Conservation (phyloP, 495 filamentous ascomycete species). For the Aspergillus bridgeri region DNA sequence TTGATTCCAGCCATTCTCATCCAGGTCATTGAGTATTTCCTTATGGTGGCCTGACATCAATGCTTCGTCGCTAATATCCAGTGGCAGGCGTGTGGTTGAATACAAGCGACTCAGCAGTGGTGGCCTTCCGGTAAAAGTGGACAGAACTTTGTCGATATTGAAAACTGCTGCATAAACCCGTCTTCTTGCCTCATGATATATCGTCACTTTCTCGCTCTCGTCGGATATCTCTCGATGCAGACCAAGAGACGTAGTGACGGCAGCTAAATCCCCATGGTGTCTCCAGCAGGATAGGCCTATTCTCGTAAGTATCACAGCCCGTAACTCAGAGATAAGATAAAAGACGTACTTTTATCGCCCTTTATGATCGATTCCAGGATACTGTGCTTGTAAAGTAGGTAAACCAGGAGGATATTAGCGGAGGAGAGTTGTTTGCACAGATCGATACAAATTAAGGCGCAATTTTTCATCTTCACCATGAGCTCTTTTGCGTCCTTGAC, state of each 20-base stretch:
- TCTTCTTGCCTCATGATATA: constrained; percentile 6
- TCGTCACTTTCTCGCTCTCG: neutral
- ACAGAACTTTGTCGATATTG: constrained; percentile 5
- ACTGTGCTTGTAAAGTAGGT: constrained; percentile 10
- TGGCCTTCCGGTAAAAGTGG: constrained; percentile 5
- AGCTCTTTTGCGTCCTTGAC: neutral
- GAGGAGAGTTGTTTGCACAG: neutral
- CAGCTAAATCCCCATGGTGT: no score
- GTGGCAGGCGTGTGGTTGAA: constrained; percentile 4
- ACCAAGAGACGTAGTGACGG: no score
- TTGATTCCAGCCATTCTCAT: constrained; percentile 3
- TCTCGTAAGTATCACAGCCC: no score
- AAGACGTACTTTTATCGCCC: no score
- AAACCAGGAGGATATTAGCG: neutral
- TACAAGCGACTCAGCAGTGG: constrained; percentile 4
- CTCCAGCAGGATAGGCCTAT: no score
- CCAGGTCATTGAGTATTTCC: neutral
- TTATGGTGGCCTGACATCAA: neutral
- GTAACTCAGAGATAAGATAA: no score
- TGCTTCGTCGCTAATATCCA: constrained; percentile 6
- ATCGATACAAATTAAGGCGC: constrained; percentile 7
- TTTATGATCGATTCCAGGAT: constrained; percentile 3
- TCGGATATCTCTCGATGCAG: constrained; percentile 2
- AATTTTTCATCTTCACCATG: constrained; percentile 6
- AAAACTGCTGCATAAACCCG: constrained; percentile 4